phyloP scores from a whole-genome alignment of 2,329 filamentous ascomycete species.

The Phialophora verrucosa region DNA sequence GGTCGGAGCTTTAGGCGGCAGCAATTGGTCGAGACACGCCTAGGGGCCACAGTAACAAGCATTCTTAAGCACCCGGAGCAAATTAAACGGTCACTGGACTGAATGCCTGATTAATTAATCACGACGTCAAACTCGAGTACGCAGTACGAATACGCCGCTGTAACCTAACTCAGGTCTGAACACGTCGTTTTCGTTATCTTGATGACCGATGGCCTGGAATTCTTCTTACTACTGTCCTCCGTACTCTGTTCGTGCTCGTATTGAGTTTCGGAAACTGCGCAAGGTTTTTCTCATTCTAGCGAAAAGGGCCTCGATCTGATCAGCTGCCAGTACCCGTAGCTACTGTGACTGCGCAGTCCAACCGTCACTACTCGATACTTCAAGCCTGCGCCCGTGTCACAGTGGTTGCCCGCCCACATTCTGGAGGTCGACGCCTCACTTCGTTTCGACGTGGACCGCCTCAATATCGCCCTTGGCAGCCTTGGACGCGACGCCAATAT shows the following conservation, averaged over 20 bases:
- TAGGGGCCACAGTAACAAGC: not conserved
- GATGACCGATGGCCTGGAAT: no score
- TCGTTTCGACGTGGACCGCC: conserved; percentile 25
- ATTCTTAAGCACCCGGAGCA: not conserved
- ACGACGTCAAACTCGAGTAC: not conserved
- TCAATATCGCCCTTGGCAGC: conserved; percentile 29
- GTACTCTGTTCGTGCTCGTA: no score
- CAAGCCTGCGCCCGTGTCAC: not conserved
- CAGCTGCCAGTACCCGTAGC: no score
- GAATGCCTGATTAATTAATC: not conserved
- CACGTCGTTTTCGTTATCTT: no score
- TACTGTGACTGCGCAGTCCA: no score
- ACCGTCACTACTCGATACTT: not conserved
- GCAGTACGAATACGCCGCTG: not conserved
- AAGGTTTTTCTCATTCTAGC: no score
- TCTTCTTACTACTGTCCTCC: no score
- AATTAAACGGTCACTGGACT: not conserved
- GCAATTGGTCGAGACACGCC: not conserved
- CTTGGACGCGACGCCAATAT: conserved; percentile 28
- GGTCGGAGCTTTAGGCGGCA: not conserved
- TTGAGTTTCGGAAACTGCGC: no score
- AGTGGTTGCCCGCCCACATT: not conserved
- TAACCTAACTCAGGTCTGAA: not conserved
- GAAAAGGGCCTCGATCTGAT: no score
- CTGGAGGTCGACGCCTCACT: conserved; percentile 9